Evolutionary conservation across 257 asterid genomes (phyloP).

Genomic region (Solanum sitiens): DNA sequence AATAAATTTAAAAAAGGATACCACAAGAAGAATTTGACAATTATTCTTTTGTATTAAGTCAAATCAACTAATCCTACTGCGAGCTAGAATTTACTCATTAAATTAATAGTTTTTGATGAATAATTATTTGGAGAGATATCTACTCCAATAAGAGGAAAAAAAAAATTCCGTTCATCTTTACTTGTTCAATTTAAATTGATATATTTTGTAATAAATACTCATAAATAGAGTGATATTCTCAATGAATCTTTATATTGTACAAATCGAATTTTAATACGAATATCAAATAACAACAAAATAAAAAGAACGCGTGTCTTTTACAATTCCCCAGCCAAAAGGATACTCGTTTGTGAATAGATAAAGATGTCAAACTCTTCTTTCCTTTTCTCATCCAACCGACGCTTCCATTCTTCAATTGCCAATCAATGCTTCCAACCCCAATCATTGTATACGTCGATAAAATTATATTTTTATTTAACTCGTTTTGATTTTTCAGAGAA

Average conservation of each 20-base stretch:
- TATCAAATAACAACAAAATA: fast-evolving
- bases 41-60: not conserved
- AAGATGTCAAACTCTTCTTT: not conserved
- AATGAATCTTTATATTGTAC: fast-evolving
- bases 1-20: not conserved
- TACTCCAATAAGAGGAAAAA: not conserved
- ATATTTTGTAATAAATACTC: fast-evolving
- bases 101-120: not conserved
- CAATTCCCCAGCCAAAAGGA: not conserved
- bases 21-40: not conserved
- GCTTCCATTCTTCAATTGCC: not conserved
- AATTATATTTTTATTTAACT: not conserved
- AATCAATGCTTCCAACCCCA: not conserved
- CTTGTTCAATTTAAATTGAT: fast-evolving
- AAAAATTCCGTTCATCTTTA: too few species aligned
- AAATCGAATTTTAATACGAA: fast-evolving
- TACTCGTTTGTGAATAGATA: not conserved
- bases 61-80: not conserved
- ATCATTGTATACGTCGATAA: fast-evolving
- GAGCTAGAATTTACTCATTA: not conserved
- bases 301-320: not conserved
- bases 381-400: not conserved
- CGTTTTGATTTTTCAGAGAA: fast-evolving
- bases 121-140: not conserved
- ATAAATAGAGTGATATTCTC: fast-evolving